These are phyloP conservation scores for Trichoderma koningii DNA, from an alignment of 2,329 filamentous ascomycete species.

Conservation along the genomic window DNA sequence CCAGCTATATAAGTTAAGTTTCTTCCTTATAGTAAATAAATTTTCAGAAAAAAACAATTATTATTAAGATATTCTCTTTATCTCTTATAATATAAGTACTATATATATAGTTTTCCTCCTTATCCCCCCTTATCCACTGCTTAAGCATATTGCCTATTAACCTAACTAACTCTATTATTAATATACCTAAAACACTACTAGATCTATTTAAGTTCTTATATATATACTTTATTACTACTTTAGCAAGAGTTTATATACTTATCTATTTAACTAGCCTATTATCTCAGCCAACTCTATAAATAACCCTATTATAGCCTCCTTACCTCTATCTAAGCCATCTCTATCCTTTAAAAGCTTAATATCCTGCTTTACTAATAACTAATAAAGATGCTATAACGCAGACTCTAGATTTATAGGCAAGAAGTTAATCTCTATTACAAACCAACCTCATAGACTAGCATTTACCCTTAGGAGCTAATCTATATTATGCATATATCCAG, in stretches of 20 bases:
- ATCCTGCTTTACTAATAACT: background rate
- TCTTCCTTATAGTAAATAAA: too few relatives aligned
- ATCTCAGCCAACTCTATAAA: background rate
- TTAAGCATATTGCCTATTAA: conserved; percentile 1
- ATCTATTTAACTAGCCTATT: too few relatives aligned
- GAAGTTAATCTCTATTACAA: background rate
- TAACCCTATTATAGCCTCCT: background rate
- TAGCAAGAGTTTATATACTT: background rate
- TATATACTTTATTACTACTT: background rate
- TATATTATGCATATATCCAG: conserved; percentile 26
- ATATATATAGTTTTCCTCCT: background rate
- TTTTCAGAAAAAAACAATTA: too few relatives aligned
- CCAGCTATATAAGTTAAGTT: too few relatives aligned
- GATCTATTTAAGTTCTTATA: background rate
- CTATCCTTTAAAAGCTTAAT: background rate
- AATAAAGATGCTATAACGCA: background rate
- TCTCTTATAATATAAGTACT: too few relatives aligned
- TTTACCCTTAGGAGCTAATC: background rate
- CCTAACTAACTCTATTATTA: background rate
- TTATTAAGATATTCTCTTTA: too few relatives aligned
- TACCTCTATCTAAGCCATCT: background rate
- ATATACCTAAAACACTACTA: background rate
- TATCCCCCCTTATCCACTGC: background rate
- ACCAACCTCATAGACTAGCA: background rate
- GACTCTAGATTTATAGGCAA: background rate